phyloP scores from a whole-genome alignment of 1,139 yeast species.

The Pichia sp. region DNA sequence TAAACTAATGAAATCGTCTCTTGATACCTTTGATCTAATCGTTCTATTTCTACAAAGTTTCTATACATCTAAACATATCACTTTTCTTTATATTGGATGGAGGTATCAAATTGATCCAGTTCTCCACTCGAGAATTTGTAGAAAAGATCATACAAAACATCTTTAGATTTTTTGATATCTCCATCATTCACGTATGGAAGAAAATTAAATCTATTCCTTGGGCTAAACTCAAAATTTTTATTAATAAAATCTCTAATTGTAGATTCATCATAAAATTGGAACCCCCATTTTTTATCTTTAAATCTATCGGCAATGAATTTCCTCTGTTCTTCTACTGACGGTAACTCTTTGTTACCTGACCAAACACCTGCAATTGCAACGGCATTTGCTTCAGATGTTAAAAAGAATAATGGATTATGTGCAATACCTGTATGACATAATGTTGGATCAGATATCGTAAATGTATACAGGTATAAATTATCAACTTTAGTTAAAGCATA shows the following conservation, averaged over 20 bases:
- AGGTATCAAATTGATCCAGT: not conserved
- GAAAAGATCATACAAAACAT: conserved; percentile 3
- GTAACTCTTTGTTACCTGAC: conserved; percentile 28
- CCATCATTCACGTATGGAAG: conserved; percentile 9
- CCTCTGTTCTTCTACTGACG: conserved; percentile 23
- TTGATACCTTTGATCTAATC: no score
- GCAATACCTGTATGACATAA: conserved; percentile 38
- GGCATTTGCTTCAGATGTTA: conserved; percentile 39
- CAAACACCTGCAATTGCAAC: conserved; percentile 45
- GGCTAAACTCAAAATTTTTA: conserved; percentile 27
- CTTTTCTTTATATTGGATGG: no score
- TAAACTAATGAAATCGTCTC: no score
- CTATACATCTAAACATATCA: no score
- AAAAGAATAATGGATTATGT: conserved; percentile 37
- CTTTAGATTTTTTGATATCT: conserved; percentile 7
- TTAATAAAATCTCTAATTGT: conserved; percentile 29
- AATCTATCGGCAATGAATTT: conserved; percentile 21
- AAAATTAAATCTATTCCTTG: conserved; percentile 27
- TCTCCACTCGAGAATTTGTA: not conserved
- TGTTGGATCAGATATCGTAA: conserved; percentile 39
- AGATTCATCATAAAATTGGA: conserved; percentile 31
- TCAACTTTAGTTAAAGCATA: conserved; percentile 20
- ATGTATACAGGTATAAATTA: conserved; percentile 38
- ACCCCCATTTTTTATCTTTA: conserved; percentile 22
- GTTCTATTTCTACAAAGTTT: no score